Conservation (phyloP, 305 asterid species). For the Solanum chacoense region DNA sequence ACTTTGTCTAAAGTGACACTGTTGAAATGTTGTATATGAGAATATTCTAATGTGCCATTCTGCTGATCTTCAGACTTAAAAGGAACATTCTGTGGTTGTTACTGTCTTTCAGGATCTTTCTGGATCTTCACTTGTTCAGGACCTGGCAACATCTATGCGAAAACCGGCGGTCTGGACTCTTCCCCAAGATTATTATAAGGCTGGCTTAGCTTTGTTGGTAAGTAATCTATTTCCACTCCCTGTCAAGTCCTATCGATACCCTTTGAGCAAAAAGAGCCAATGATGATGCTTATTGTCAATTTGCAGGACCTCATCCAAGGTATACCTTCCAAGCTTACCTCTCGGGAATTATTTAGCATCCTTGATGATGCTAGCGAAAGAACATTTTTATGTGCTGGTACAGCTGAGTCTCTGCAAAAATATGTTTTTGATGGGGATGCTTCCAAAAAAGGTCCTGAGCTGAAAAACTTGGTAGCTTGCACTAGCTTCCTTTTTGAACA, state of each 20-base stretch:
- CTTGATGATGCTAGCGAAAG: constrained; percentile 97
- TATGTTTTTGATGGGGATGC: constrained; percentile 69
- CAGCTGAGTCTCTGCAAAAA: constrained; percentile 68
- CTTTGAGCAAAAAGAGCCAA: background rate
- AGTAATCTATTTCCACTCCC: constrained; percentile 8
- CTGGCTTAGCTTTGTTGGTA: constrained; percentile 74
- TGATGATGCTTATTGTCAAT: background rate
- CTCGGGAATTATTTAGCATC: constrained; percentile 63
- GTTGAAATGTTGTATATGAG: background rate
- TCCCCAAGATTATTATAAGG: constrained; percentile 62
- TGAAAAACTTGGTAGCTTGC: constrained; percentile 74
- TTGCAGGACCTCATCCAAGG: constrained; percentile 79
- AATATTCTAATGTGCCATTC: constrained; percentile 4
- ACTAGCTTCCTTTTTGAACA: constrained; percentile 76
- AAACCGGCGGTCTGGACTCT: constrained; percentile 60
- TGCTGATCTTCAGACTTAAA: constrained; percentile 2
- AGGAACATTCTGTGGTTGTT: background rate
- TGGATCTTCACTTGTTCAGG: constrained; percentile 46
- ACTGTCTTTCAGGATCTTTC: constrained; percentile 45
- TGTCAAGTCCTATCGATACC: background rate
- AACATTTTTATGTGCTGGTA: constrained; percentile 88
- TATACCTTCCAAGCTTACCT: constrained; percentile 49
- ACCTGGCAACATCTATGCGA: constrained; percentile 47
- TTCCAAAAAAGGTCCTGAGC: constrained; percentile 54
- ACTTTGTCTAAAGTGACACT: background rate